Percentiles rank a stretch among this genome's conserved stretches.
phyloP scores from a whole-genome alignment of 2,329 filamentous ascomycete species.

The Colletotrichum trifolii region DNA sequence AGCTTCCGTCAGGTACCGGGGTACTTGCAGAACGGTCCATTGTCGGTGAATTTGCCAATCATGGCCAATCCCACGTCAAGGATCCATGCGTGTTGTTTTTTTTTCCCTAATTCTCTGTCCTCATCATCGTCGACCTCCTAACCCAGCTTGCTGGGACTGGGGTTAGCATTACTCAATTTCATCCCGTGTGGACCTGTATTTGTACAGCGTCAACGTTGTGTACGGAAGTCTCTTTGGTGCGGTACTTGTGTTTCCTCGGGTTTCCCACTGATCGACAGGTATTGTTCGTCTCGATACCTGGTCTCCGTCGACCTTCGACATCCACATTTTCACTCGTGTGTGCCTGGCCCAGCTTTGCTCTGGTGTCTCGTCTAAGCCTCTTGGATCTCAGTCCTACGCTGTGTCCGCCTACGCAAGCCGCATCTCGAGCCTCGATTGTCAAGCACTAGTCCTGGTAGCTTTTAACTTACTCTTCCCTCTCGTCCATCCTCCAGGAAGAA shows the following conservation, averaged over 20 bases:
- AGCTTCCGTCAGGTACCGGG: neutral
- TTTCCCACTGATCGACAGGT: too few relatives aligned
- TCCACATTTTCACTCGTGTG: too few relatives aligned
- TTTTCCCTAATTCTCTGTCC: neutral
- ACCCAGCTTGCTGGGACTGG: conserved; percentile 26
- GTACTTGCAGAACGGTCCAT: conserved; percentile 16
- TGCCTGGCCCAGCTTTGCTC: too few relatives aligned
- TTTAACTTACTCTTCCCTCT: conserved; percentile 16
- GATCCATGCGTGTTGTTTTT: neutral
- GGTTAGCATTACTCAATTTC: conserved; percentile 30
- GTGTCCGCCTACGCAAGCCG: too few relatives aligned
- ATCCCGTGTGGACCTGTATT: conserved; percentile 24
- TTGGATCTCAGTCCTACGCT: too few relatives aligned
- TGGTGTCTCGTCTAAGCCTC: too few relatives aligned
- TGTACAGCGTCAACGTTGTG: conserved; percentile 2
- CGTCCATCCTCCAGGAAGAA: neutral
- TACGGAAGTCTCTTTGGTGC: too few relatives aligned
- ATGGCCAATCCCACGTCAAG: conserved; percentile 12
- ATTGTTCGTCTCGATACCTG: too few relatives aligned
- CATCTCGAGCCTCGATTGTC: too few relatives aligned
- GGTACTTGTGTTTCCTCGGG: neutral
- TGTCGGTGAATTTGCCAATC: conserved; percentile 25
- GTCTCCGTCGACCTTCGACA: too few relatives aligned
- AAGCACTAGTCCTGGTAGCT: neutral
- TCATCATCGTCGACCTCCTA: conserved; percentile 15